phyloP scores from a whole-genome alignment of 352 stramenopile genomes.

The Pythium brachiatum region DNA sequence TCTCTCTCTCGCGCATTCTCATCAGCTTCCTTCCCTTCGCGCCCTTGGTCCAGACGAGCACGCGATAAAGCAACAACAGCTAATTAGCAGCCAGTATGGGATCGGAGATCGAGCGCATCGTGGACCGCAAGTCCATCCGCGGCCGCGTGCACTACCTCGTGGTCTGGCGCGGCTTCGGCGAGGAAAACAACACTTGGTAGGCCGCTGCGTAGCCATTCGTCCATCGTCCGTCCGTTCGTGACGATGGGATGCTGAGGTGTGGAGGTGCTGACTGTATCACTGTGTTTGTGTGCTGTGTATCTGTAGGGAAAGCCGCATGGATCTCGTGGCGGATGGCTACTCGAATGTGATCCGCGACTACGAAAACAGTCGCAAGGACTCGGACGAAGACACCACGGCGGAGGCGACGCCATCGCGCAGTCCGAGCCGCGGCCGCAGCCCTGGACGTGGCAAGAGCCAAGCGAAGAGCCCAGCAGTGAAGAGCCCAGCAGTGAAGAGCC shows the following conservation, averaged over 20 bases:
- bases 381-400: constrained; percentile 24
- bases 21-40: background rate
- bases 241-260: too few relatives aligned
- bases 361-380: constrained; percentile 66
- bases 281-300: background rate
- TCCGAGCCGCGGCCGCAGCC: constrained; percentile 44
- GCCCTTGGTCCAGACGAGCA: background rate
- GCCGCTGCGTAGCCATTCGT: background rate
- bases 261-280: background rate
- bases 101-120: constrained; percentile 73
- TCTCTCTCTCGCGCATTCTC: background rate
- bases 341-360: constrained; percentile 65
- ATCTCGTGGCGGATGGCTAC: constrained; percentile 77
- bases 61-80: background rate
- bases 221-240: too few relatives aligned
- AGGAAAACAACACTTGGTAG: constrained; percentile 86
- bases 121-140: constrained; percentile 80
- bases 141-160: constrained; percentile 83
- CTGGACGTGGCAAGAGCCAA: constrained; percentile 20
- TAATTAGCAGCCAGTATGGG: constrained; percentile 29
- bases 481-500: constrained; percentile 33
- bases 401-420: constrained; percentile 37
- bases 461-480: constrained; percentile 25
- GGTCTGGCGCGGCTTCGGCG: constrained; percentile 69
- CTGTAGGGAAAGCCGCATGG: constrained; percentile 76